phyloP scores from a whole-genome alignment of 2,329 filamentous ascomycete genomes.

The Alternaria sp. region DNA sequence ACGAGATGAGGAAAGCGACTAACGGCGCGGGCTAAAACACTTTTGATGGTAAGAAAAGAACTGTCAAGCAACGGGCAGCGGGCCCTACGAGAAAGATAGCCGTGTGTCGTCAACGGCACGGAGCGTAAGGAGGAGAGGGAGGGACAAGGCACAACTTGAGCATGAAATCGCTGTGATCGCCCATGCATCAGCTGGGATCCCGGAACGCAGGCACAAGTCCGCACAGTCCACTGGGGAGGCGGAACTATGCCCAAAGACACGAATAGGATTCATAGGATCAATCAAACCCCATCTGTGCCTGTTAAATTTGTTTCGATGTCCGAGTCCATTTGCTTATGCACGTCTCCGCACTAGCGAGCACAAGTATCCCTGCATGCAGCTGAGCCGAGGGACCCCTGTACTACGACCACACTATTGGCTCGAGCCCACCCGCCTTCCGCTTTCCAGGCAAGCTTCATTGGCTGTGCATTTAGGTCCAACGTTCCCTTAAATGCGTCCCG shows the following conservation, averaged over 20 bases:
- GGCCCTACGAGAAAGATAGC: conserved; percentile 25
- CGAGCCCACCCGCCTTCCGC: conserved; percentile 13
- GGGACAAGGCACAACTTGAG: conserved; percentile 36
- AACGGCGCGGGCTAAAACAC: conserved; percentile 23
- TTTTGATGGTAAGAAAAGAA: conserved; percentile 20
- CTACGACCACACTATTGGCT: conserved; percentile 22
- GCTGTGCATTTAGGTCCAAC: conserved; percentile 29
- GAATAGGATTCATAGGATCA: conserved; percentile 32
- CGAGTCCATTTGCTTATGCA: conserved; percentile 43
- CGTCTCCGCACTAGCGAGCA: conserved; percentile 35
- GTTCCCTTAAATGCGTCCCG: conserved; percentile 31
- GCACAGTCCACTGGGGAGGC: conserved; percentile 43
- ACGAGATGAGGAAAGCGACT: conserved; percentile 18
- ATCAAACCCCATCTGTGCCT: conserved; percentile 34
- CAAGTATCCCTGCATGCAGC: conserved; percentile 42
- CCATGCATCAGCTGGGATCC: conserved; percentile 38
- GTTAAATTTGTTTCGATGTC: conserved; percentile 44
- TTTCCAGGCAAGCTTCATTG: conserved; percentile 26
- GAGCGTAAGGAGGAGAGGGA: conserved; percentile 35
- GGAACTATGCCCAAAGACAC: conserved; percentile 31
- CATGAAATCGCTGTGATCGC: conserved; percentile 44
- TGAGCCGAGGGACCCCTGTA: conserved; percentile 28
- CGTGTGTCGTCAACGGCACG: conserved; percentile 39
- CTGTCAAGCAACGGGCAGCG: conserved; percentile 16
- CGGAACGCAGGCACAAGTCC: conserved; percentile 38